phyloP scores from a whole-genome alignment of 202 grass and related monocot genomes.

The Bolboschoenoplectus hybrid region DNA sequence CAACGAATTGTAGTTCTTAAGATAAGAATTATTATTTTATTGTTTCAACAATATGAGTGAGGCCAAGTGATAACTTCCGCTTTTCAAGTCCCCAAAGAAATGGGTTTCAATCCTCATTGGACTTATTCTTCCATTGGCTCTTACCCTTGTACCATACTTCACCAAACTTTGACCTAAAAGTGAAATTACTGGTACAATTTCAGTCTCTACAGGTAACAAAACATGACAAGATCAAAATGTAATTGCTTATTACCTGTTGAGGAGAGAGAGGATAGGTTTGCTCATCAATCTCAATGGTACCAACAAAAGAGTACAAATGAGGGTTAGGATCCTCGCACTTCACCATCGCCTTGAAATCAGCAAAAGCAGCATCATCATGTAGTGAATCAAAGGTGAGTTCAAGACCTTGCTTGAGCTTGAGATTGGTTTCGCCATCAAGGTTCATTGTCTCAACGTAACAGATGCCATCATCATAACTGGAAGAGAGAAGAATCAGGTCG shows the following conservation, averaged over 20 bases:
- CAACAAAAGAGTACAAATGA: slow-evolving; percentile 92
- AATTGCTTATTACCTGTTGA: slow-evolving; percentile 46
- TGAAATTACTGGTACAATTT: slow-evolving; percentile 34
- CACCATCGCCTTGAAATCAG: slow-evolving; percentile 58
- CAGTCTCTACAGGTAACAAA: slow-evolving; percentile 12
- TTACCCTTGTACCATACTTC: slow-evolving; percentile 24
- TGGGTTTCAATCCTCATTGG: slow-evolving; percentile 4
- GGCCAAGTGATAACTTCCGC: not conserved
- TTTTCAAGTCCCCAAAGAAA: slow-evolving; percentile 13
- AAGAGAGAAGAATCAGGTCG: slow-evolving; percentile 95
- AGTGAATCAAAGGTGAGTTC: slow-evolving; percentile 65
- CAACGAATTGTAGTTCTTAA: slow-evolving; percentile 3
- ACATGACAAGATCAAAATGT: slow-evolving; percentile 3
- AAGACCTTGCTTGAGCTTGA: slow-evolving; percentile 93
- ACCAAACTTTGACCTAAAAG: slow-evolving; percentile 35
- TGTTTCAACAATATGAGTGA: not conserved
- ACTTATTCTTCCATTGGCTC: not conserved
- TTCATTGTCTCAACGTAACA: slow-evolving; percentile 99
- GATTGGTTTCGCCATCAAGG: slow-evolving; percentile 97
- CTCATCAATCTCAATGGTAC: slow-evolving; percentile 68
- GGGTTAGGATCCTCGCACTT: slow-evolving; percentile 98
- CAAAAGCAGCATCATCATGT: slow-evolving; percentile 58
- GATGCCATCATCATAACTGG: slow-evolving; percentile 87
- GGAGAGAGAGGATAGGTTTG: slow-evolving; percentile 67
- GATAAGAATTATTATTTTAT: slow-evolving; percentile 4